Conservation (phyloP, 1,284 basidiomycete genomes). For the Lentinus polychrous region DNA sequence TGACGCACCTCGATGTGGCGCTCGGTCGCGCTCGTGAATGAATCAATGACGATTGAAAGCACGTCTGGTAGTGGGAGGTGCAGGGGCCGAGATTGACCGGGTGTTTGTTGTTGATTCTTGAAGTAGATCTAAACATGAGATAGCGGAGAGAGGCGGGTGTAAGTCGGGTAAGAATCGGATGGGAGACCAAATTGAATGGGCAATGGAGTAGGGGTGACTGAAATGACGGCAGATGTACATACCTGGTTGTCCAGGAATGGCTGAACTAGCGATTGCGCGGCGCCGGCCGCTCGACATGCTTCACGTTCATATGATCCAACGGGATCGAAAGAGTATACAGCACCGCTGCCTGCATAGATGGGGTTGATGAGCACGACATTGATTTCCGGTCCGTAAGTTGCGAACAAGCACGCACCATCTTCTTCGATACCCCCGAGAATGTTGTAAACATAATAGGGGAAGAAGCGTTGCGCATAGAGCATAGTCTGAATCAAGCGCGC, state of each 20-base stretch:
- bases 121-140: slow-evolving; percentile 90
- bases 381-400: not conserved
- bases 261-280: slow-evolving; percentile 85
- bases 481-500: slow-evolving; percentile 94
- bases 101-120: slow-evolving; percentile 80
- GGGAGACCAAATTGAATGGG: slow-evolving; percentile 1
- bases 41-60: slow-evolving; percentile 84
- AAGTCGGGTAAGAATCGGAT: slow-evolving; percentile 43
- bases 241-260: slow-evolving; percentile 97
- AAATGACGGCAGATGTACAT: slow-evolving; percentile 23
- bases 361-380: slow-evolving; percentile 4
- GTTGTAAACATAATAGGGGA: slow-evolving; percentile 95
- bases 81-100: slow-evolving; percentile 62
- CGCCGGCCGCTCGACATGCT: slow-evolving; percentile 88
- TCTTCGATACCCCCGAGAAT: slow-evolving; percentile 93
- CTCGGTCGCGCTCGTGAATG: slow-evolving; percentile 90
- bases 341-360: slow-evolving; percentile 65
- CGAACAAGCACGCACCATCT: slow-evolving; percentile 60
- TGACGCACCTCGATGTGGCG: slow-evolving; percentile 83
- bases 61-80: slow-evolving; percentile 80
- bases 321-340: slow-evolving; percentile 96
- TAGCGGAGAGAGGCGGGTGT: slow-evolving; percentile 20
- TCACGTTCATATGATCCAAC: slow-evolving; percentile 95
- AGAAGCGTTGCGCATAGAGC: slow-evolving; percentile 91
- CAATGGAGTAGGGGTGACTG: slow-evolving; percentile 14